Conservation (phyloP, 805 yeast genomes). For the Candida vaughaniae region DNA sequence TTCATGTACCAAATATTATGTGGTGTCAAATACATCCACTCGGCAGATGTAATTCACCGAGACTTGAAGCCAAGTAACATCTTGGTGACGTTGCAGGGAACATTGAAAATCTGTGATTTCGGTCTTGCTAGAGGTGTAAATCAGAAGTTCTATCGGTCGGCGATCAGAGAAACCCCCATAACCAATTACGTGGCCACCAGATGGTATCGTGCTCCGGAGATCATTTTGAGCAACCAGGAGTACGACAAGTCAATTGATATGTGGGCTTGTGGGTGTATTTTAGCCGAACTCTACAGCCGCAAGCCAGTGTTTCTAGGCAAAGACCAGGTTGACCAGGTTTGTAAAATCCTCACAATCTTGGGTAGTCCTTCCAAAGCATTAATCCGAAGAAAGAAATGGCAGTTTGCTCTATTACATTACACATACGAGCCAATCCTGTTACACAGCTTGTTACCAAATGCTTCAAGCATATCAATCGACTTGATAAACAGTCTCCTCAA, state of each 20-base stretch:
- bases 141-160: slow-evolving; percentile 22
- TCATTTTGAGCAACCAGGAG: slow-evolving; percentile 48
- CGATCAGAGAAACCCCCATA: slow-evolving; percentile 37
- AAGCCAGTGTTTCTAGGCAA: slow-evolving; percentile 78
- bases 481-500: slow-evolving; percentile 54
- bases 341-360: slow-evolving; percentile 62
- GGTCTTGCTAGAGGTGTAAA: slow-evolving; percentile 83
- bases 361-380: slow-evolving; percentile 65
- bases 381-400: slow-evolving; percentile 32
- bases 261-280: slow-evolving; percentile 93
- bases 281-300: slow-evolving; percentile 81
- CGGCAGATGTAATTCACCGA: slow-evolving; percentile 89
- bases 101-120: slow-evolving; percentile 85
- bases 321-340: slow-evolving; percentile 68
- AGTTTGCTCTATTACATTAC: slow-evolving; percentile 30
- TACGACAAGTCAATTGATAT: slow-evolving; percentile 76
- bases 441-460: slow-evolving; percentile 61
- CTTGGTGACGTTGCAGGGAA: slow-evolving; percentile 70
- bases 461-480: slow-evolving; percentile 49
- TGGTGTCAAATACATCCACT: slow-evolving; percentile 85
- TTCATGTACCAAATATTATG: slow-evolving; percentile 80
- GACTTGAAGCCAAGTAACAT: slow-evolving; percentile 93
- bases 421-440: slow-evolving; percentile 44
- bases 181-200: slow-evolving; percentile 91
- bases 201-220: slow-evolving; percentile 95